Conservation (phyloP, 2,329 filamentous ascomycete genomes). For the Venturia pyrina region DNA sequence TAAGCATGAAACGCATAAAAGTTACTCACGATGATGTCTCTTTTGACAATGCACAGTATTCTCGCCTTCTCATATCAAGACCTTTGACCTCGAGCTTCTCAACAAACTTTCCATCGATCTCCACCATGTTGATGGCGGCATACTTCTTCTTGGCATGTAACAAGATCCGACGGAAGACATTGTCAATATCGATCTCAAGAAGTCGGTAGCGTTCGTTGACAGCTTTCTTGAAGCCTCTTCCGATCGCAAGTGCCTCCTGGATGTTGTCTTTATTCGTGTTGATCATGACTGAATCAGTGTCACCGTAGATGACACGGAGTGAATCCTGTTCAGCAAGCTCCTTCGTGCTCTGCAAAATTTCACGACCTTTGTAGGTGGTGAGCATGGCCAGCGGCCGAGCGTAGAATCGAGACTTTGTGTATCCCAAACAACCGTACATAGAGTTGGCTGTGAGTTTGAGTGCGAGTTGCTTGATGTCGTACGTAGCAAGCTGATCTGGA, state of each 20-base stretch:
- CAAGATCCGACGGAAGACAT: conserved; percentile 85
- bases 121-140: conserved; percentile 86
- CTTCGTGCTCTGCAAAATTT: conserved; percentile 93
- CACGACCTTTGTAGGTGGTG: conserved; percentile 93
- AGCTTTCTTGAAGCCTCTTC: conserved; percentile 85
- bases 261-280: conserved; percentile 96
- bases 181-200: conserved; percentile 96
- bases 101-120: conserved; percentile 77
- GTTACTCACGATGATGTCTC: conserved; percentile 62
- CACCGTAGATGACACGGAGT: conserved; percentile 93
- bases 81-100: conserved; percentile 98
- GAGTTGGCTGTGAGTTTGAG: conserved; percentile 97
- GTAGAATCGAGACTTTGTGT: conserved; percentile 95
- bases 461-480: conserved; percentile 97
- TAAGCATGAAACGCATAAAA: conserved; percentile 12
- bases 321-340: conserved; percentile 86
- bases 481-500: conserved; percentile 76
- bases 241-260: conserved; percentile 79
- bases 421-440: conserved; percentile 98
- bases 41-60: conserved; percentile 92
- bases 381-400: conserved; percentile 89
- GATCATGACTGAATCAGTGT: conserved; percentile 99
- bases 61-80: conserved; percentile 93
- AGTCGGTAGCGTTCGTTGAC: conserved; percentile 91
- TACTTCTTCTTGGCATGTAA: conserved; percentile 99